Conservation (phyloP, 768 basidiomycete species). For the Mycena sanguinolenta region DNA sequence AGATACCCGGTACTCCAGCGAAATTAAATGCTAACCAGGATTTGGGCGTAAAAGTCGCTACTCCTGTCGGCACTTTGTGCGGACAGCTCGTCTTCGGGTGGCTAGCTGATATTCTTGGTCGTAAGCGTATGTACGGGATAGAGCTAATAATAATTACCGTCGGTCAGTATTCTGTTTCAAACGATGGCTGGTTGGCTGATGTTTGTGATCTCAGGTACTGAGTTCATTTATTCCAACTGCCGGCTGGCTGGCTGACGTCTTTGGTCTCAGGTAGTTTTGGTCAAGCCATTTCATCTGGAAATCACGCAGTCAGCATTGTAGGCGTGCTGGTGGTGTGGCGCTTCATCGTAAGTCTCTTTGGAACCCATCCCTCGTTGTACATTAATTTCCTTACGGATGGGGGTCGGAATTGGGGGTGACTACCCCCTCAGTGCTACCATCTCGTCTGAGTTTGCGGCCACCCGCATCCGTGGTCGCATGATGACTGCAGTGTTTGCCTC, state of each 20-base stretch:
- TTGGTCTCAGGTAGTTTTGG: slow-evolving; percentile 64
- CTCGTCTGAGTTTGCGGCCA: slow-evolving; percentile 89
- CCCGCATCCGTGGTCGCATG: slow-evolving; percentile 82
- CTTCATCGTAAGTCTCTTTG: slow-evolving; percentile 65
- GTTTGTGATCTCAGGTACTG: too few species aligned
- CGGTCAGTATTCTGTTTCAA: slow-evolving; percentile 50
- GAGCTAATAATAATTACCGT: slow-evolving; percentile 88
- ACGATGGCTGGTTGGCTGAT: too few species aligned
- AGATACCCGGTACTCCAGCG: slow-evolving; percentile 10
- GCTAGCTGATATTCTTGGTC: slow-evolving; percentile 82
- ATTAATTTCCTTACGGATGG: slow-evolving; percentile 60
- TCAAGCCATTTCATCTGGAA: slow-evolving; percentile 80
- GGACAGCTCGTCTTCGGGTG: slow-evolving; percentile 87
- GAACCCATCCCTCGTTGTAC: not conserved
- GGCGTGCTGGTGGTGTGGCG: slow-evolving; percentile 89
- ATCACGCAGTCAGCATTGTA: slow-evolving; percentile 76
- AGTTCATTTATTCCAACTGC: too few species aligned
- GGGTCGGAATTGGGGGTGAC: slow-evolving; percentile 90
- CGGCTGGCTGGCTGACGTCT: too few species aligned
- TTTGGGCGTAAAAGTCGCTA: slow-evolving; percentile 83
- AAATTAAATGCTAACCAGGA: slow-evolving; percentile 72
- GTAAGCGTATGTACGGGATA: slow-evolving; percentile 85
- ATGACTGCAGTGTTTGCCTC: slow-evolving; percentile 91
- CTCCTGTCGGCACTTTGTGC: slow-evolving; percentile 80
- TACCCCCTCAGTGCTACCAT: slow-evolving; percentile 91